Base-by-base conservation (phyloP, 2,329 filamentous ascomycete genomes). In the Fusarium brachygibbosum region DNA sequence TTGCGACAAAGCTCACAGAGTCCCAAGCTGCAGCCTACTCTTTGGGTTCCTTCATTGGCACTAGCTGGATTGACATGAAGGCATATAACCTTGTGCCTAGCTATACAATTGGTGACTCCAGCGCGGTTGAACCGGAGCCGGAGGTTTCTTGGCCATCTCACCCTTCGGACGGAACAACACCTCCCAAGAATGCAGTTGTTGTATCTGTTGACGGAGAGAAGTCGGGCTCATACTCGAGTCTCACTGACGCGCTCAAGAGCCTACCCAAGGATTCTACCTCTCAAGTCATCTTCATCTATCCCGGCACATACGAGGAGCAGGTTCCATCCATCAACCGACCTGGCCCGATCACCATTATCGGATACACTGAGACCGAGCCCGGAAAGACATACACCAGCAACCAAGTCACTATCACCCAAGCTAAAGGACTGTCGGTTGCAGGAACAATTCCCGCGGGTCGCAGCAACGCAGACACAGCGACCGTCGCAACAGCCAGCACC, bases 321-420 rank as follows among this genome's bases (percentile, higher is more conserved):
- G 72, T 84, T 9, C 69, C 71, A 13, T 75, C 76, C 0, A 76
- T 85, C 13, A 70, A 76, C 8, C 81, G 78, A 7, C 79, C 79
- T 1, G 78, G 79, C 4, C 75, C 81, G 1, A 78, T 84, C 25
- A 82, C 82, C 3, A 74, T 85, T 21, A 72, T 81, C 9, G 83
- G 82, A n/a, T 74, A 86, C 4, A 63, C 57, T 0, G 71, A 74
- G 71, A 90, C 88, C 0, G 76, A 77, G 13, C 72, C 75, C 0
- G 56, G 70, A 19, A 66, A 76, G 2, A 78, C 79, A 13, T 90
- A 89, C 73, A 69, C 79, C 2, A 77, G 76, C 61, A 91, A 91
- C 78, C 79, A 82, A 34, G 89, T 90, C 17, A 90, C 82, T 63
- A 80, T 86, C 37, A 54, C 58, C 28, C 71, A 19, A 64, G 68